Evolutionary conservation across 169 alveolate genomes (phyloP), one percentile per base, ranked within the genome.

Genomic region (Cryptosporidium bovis): DNA sequence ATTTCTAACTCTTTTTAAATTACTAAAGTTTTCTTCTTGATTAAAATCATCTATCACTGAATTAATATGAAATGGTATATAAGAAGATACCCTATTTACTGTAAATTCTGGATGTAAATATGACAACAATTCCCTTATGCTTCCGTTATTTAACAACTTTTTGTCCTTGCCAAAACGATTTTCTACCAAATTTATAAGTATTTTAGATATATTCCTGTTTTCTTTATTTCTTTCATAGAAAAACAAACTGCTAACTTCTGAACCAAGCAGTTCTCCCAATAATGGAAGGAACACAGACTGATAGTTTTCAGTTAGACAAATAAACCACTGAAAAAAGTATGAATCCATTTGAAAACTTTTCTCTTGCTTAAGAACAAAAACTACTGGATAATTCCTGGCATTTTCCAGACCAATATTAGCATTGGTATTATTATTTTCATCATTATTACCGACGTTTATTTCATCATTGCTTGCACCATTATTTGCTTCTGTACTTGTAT

Each of bases 301-400:
- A 51, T 77, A 62, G 33, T 15, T 77, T 40, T 48, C 71, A 56
- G 77, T 58, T 12, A 77, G 36, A 36, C 50, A 31, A 16, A 77
- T 77, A 4, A 77, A 77, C 87, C 87, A 77, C 36, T 77, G 77
- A 15, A 60, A 77, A 27, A 77, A 58, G 71, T 58, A 77, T 2
- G 87, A 56, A 24, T 77, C 87, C 87, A 77, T 77, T 31, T 77
- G 87, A 24, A 77, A 40, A 27, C 36, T 18, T 27, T 62, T 77
- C 16, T 77, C 64, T 36, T 33, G 18, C 24, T 53, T 69, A 20
- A 69, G 51, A 5, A 69, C 18, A 20, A 69, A 48, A 1, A 69
- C 33, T 34, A 53, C 18, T 4, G 83, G 83, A 20, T 53, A 20
- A 53, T 50, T 50, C 58, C 58, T n/a, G 58, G 58, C 1, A 13